Evolutionary conservation across 257 asterid species (phyloP), one percentile per base, ranked within the genome.

Genomic region (Jasminum sambac): DNA sequence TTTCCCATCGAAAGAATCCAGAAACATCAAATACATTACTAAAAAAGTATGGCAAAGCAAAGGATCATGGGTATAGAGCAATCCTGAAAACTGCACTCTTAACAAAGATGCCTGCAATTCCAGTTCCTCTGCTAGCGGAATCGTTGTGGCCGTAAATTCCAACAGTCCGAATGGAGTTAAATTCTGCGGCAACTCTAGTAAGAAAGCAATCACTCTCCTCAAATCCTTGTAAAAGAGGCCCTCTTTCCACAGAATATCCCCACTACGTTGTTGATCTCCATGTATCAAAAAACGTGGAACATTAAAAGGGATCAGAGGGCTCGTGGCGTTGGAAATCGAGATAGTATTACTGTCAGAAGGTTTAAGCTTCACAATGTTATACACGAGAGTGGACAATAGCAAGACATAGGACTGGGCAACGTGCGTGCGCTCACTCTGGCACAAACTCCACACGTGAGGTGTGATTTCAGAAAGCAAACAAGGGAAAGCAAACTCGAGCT

Each of bases 381-480:
- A 73, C 9, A 89, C 50, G 6, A 85, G 66, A 38, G 88, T 81
- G 65, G 89, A 84, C 57, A 94, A 68, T 55, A 94, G 58, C 72
- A 94, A 78, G 44, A 85, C 80, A 57, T 90, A 94, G 73, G 88
- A 73, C 58, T 94, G 98, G 12, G 87, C 73, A 11, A 88, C 96
- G 70, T 90, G 98, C 4, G 98, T 94, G 34, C 98, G 83, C 88
- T 94, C 97, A 74, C 77, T 86, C 59, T 87, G 96, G 68, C 95
- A 85, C 57, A 94, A 71, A 17, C 85, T 75, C 98, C 98, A 94
- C 67, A 90, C 63, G 68, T 88, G 84, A 12, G 91, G 88, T 10
- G 77, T 70, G 60, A 89, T 68, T 57, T 89, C 95, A 8, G 95
- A 94, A 9, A 94, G 82, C 73, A 94, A 74, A 61, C 98, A 87